Conservation (phyloP, 495 filamentous ascomycete species). For the Trichoderma gamsii region DNA sequence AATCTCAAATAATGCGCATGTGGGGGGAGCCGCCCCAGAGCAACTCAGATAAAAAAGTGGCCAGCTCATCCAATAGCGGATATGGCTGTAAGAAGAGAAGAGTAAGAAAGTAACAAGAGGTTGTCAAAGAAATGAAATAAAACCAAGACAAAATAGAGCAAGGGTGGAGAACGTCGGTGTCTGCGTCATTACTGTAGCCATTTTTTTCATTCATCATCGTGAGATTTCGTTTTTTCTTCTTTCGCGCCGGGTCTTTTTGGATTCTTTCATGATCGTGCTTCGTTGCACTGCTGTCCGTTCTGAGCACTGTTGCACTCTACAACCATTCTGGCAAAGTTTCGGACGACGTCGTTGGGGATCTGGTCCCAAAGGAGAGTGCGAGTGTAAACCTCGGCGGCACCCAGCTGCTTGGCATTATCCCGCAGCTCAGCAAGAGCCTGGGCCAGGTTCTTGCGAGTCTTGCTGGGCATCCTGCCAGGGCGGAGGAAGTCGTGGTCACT, state of each 20-base stretch:
- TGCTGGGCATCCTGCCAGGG: constrained; percentile 42
- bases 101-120: constrained; percentile 13
- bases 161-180: not conserved
- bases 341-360: constrained; percentile 85
- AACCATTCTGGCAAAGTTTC: constrained; percentile 86
- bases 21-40: not conserved
- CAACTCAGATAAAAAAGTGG: not conserved
- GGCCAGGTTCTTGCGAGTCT: constrained; percentile 66
- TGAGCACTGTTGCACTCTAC: constrained; percentile 46
- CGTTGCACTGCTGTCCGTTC: constrained; percentile 23
- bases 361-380: constrained; percentile 90
- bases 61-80: not conserved
- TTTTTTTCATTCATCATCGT: constrained; percentile 9
- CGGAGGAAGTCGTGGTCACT: constrained; percentile 63
- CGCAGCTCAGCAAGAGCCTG: constrained; percentile 79
- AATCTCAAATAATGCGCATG: constrained; percentile 11
- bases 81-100: constrained; percentile 11
- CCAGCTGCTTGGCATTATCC: constrained; percentile 51
- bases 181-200: constrained; percentile 9
- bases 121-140: constrained; percentile 5
- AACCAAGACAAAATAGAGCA: constrained; percentile 3
- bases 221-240: constrained; percentile 14
- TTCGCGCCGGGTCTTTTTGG: constrained; percentile 15
- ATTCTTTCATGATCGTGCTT: constrained; percentile 34
- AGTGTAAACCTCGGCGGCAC: constrained; percentile 82